These are phyloP conservation scores for Cryphonectria parasitica DNA, from an alignment of 2,329 filamentous ascomycete species.

Conservation along the genomic window DNA sequence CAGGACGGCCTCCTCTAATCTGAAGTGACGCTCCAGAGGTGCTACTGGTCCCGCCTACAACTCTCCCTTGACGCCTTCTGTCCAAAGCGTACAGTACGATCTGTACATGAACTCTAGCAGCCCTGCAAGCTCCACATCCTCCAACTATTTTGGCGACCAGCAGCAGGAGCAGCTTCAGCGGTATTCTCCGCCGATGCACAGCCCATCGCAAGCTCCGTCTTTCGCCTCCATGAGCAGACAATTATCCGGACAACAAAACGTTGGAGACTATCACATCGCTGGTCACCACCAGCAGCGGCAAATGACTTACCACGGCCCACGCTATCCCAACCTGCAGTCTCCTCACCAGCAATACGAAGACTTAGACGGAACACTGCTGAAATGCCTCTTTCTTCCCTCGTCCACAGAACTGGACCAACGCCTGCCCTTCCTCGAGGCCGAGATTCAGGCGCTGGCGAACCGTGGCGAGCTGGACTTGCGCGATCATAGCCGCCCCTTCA, in stretches of 20 bases:
- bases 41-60: background rate
- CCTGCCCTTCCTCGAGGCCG: background rate
- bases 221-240: background rate
- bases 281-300: constrained; percentile 1
- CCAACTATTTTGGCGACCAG: background rate
- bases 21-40: background rate
- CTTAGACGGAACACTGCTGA: background rate
- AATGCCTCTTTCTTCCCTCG: background rate
- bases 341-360: background rate
- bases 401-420: background rate
- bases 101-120: background rate
- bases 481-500: background rate
- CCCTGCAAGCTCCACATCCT: background rate
- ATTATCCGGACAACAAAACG: background rate
- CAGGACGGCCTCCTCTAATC: background rate
- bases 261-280: background rate
- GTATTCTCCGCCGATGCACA: background rate
- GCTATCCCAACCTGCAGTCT: background rate
- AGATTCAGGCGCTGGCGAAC: constrained; percentile 12
- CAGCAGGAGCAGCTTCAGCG: background rate
- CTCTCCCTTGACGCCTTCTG: background rate
- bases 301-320: background rate
- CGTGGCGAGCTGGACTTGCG: constrained; percentile 17
- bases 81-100: background rate
- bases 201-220: background rate